phyloP scores from a whole-genome alignment of 192 early-diverging fungal species.

The Coemansia sp. region DNA sequence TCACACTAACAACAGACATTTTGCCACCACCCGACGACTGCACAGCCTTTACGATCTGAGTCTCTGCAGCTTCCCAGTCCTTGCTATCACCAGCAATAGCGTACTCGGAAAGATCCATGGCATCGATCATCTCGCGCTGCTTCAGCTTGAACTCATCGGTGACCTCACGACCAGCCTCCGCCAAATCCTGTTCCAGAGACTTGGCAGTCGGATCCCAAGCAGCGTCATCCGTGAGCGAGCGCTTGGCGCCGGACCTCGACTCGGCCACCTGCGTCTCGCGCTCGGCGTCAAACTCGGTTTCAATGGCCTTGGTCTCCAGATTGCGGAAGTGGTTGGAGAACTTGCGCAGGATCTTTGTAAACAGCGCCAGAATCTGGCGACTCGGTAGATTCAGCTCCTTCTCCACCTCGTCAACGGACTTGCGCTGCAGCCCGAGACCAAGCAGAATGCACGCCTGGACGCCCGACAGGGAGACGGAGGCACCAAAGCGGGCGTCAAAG shows the following conservation, averaged over 20 bases:
- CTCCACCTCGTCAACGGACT: conserved; percentile 87
- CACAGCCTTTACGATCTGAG: conserved; percentile 64
- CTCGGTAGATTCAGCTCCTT: conserved; percentile 83
- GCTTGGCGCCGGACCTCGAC: conserved; percentile 25
- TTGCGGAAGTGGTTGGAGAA: conserved; percentile 69
- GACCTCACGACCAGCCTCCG: conserved; percentile 78
- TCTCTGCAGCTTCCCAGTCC: conserved; percentile 75
- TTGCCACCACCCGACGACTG: conserved; percentile 33
- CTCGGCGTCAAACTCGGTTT: conserved; percentile 39
- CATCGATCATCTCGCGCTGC: conserved; percentile 80
- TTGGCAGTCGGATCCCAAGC: conserved; percentile 87
- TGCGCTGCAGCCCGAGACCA: conserved; percentile 93
- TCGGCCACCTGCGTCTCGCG: conserved; percentile 4
- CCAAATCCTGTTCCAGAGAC: conserved; percentile 82
- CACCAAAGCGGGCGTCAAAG: conserved; percentile 68
- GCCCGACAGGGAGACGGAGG: conserved; percentile 71
- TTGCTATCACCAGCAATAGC: conserved; percentile 72
- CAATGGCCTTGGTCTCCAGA: conserved; percentile 53
- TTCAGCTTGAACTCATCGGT: conserved; percentile 66
- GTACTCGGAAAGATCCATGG: conserved; percentile 75
- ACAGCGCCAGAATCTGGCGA: conserved; percentile 89
- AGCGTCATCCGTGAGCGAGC: conserved; percentile 63
- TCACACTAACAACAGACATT: conserved; percentile 71
- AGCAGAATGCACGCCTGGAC: conserved; percentile 87
- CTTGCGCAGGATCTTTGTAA: conserved; percentile 94